Evolutionary conservation across 768 basidiomycete species (phyloP).

Genomic region (Suillus bovinus): DNA sequence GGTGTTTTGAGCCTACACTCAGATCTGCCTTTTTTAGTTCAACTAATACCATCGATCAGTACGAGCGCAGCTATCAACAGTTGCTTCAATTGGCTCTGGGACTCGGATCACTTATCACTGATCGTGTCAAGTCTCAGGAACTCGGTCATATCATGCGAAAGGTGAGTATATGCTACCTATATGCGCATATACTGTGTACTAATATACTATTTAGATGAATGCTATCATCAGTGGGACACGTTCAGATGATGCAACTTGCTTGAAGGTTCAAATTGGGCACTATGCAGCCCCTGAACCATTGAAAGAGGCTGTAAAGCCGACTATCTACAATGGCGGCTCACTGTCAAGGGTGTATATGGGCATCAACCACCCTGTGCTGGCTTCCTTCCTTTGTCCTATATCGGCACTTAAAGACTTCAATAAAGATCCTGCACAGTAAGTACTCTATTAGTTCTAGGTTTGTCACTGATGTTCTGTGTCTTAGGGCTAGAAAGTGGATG

Average conservation of each 20-base stretch:
- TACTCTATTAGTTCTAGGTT: no score
- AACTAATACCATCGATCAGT: not conserved
- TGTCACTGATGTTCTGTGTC: not conserved
- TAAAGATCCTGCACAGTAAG: not conserved
- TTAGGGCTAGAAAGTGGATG: constrained; percentile 7
- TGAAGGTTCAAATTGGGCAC: no score
- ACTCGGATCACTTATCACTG: not conserved
- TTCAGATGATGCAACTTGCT: no score
- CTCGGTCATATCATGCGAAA: not conserved
- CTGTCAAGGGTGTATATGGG: no score
- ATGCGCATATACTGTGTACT: not conserved
- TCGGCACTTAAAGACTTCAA: not conserved
- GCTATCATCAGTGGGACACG: no score
- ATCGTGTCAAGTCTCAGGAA: not conserved
- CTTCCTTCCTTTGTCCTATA: constrained; percentile 1
- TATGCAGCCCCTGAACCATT: no score
- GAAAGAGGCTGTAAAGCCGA: no score
- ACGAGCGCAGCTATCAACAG: constrained; percentile 1
- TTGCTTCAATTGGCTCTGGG: constrained; percentile 1
- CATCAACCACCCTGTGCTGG: constrained; percentile 10
- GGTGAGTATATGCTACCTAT: not conserved
- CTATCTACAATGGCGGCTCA: no score
- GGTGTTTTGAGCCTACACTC: not conserved
- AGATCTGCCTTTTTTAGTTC: not conserved
- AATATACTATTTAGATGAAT: not conserved